Conservation (phyloP, 306 rosid species). For the Citrullus colocynthis region DNA sequence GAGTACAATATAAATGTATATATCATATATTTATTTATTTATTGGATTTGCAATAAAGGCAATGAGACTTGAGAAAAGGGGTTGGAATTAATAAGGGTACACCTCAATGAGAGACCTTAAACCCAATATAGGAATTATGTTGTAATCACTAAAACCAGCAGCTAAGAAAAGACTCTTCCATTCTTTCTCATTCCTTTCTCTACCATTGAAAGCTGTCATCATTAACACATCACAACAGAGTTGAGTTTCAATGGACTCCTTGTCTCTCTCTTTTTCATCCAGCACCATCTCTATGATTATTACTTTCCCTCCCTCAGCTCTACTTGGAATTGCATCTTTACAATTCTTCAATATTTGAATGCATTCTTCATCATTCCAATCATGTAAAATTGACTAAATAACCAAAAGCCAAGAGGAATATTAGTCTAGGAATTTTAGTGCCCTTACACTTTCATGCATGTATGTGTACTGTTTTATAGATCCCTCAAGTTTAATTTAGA, state of each 20-base stretch:
- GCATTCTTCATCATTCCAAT: conserved; percentile 24
- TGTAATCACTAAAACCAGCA: conserved; percentile 39
- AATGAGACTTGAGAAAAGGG: background rate
- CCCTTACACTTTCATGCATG: no score
- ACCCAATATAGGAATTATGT: conserved; percentile 22
- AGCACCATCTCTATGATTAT: conserved; percentile 23
- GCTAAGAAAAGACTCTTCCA: conserved; percentile 36
- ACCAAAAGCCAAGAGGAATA: background rate
- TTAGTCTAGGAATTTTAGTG: no score
- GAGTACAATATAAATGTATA: no score
- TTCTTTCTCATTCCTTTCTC: conserved; percentile 32
- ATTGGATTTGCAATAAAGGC: no score
- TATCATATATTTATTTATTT: no score
- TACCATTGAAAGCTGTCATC: conserved; percentile 27
- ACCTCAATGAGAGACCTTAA: conserved; percentile 43
- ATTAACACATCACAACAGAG: conserved; percentile 30
- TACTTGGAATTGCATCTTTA: conserved; percentile 15
- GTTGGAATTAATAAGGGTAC: conserved; percentile 11
- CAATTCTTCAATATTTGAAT: conserved; percentile 14
- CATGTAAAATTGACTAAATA: conserved; percentile 20
- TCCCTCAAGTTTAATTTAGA: no score
- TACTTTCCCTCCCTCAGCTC: conserved; percentile 18
- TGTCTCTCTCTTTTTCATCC: conserved; percentile 2
- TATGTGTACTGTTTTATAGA: no score
- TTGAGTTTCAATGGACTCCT: conserved; percentile 16